phyloP scores from a whole-genome alignment of 345 rosid species.

The Pseudoturritis turrita region DNA sequence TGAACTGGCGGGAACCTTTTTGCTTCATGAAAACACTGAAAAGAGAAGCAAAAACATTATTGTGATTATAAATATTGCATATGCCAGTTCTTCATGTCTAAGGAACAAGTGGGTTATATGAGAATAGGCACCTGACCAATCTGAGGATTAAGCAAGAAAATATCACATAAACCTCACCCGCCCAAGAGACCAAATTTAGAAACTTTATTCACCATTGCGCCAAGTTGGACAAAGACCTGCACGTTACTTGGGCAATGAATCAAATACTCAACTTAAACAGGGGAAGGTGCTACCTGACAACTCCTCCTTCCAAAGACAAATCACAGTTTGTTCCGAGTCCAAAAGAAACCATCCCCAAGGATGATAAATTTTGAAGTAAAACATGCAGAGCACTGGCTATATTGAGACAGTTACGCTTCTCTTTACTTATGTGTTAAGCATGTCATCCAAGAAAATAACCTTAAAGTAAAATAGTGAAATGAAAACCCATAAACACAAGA shows the following conservation, averaged over 20 bases:
- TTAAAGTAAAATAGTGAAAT: constrained; percentile 22
- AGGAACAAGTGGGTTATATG: neutral
- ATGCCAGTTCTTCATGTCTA: neutral
- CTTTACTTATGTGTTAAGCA: constrained; percentile 46
- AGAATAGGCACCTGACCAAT: constrained; percentile 67
- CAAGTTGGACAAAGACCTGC: constrained; percentile 60
- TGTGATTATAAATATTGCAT: neutral
- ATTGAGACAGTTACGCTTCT: constrained; percentile 63
- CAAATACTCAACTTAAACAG: constrained; percentile 14
- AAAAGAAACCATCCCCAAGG: constrained; percentile 26
- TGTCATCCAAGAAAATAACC: constrained; percentile 53
- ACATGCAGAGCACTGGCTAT: constrained; percentile 47
- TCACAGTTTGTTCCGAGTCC: constrained; percentile 27
- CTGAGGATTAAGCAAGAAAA: constrained; percentile 65
- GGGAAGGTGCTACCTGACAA: constrained; percentile 50
- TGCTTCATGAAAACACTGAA: neutral
- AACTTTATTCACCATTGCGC: constrained; percentile 57
- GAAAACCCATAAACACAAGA: constrained; percentile 8
- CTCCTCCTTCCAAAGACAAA: constrained; percentile 32
- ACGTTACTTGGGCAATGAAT: constrained; percentile 17
- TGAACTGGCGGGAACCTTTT: constrained; percentile 1
- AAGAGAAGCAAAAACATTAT: neutral
- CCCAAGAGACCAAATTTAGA: constrained; percentile 70
- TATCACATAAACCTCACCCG: constrained; percentile 70
- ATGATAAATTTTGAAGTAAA: constrained; percentile 45